phyloP scores from a whole-genome alignment of 2,329 filamentous ascomycete genomes.

The Neonectria magnoliae region DNA sequence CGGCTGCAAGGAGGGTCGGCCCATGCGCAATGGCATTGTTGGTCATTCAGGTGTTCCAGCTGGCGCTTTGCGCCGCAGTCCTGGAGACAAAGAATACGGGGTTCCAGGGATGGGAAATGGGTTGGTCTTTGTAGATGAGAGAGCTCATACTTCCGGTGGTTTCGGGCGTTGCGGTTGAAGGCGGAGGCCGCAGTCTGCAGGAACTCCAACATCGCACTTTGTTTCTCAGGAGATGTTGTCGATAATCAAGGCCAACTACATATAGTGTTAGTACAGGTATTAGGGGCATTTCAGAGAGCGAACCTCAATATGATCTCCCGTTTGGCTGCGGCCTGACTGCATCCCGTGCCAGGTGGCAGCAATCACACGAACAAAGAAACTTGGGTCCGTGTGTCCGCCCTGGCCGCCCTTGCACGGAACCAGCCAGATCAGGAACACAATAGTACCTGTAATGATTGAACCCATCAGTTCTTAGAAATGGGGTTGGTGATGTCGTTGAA shows the following conservation, averaged over 20 bases:
- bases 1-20: slow-evolving; percentile 7
- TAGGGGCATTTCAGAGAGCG: background rate
- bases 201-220: background rate
- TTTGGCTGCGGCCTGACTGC: background rate
- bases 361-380: slow-evolving; percentile 8
- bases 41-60: background rate
- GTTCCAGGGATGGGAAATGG: background rate
- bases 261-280: background rate
- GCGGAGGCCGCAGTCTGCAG: background rate
- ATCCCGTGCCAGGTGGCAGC: background rate
- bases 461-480: background rate
- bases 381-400: background rate
- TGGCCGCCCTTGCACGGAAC: background rate
- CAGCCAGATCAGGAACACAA: background rate
- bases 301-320: background rate
- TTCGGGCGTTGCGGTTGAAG: background rate
- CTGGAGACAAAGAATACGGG: slow-evolving; percentile 12
- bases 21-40: slow-evolving; percentile 28
- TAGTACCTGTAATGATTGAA: background rate
- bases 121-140: background rate
- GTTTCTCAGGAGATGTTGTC: background rate
- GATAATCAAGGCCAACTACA: background rate
- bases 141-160: background rate
- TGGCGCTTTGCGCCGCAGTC: background rate
- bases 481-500: background rate